These are phyloP conservation scores for Dentipellis sp. DNA, from an alignment of 768 basidiomycete genomes.

Conservation along the genomic window DNA sequence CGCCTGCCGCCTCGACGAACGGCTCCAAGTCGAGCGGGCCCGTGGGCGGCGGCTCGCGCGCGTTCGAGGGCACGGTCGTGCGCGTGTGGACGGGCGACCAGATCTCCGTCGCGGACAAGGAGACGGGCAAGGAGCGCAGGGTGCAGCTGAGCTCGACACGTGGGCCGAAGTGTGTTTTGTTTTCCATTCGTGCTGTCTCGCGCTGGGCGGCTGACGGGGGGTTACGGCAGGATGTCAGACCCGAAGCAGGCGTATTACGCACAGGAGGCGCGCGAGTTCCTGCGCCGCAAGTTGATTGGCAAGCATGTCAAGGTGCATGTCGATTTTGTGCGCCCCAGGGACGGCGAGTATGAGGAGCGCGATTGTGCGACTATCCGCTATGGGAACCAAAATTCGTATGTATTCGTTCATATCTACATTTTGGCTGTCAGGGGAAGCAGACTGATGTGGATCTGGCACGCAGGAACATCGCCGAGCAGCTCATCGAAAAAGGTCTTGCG, in stretches of 20 bases:
- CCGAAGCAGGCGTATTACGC: constrained; percentile 82
- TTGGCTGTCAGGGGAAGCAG: not conserved
- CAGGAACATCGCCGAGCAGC: constrained; percentile 87
- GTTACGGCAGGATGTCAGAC: constrained; percentile 56
- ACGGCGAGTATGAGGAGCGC: constrained; percentile 90
- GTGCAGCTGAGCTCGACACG: constrained; percentile 84
- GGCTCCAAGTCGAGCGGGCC: constrained; percentile 31
- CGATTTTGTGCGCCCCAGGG: constrained; percentile 85
- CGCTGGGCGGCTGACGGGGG: not conserved
- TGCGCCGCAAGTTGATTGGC: constrained; percentile 88
- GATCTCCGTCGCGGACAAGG: constrained; percentile 71
- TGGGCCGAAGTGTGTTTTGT: constrained; percentile 56
- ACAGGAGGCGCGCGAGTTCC: constrained; percentile 86
- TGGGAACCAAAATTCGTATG: constrained; percentile 73
- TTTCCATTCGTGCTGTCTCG: not conserved
- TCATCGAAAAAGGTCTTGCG: constrained; percentile 90
- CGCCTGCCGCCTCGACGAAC: constrained; percentile 36
- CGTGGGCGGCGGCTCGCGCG: constrained; percentile 33
- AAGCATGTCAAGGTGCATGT: constrained; percentile 76
- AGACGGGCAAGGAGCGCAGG: constrained; percentile 62
- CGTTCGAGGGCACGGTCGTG: constrained; percentile 76
- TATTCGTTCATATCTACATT: constrained; percentile 10
- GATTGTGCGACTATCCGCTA: constrained; percentile 87
- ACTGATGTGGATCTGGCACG: not conserved
- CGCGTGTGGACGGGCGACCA: constrained; percentile 93